Evolutionary conservation across 192 early-diverging fungal species (phyloP).

Genomic region (Gaertneriomyces semiglobifer): DNA sequence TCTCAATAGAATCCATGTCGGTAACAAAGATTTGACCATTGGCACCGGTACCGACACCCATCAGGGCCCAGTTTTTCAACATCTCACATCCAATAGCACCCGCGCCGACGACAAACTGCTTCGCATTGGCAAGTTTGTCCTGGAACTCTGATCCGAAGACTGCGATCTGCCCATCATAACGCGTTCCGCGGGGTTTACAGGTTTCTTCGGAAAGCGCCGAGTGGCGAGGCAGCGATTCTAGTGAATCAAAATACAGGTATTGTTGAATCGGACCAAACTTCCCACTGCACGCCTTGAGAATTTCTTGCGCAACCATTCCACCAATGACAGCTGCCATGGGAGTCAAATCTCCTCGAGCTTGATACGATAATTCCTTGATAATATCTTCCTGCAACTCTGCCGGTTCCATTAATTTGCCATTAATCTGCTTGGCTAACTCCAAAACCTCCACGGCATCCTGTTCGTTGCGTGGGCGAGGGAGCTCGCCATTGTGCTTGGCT

Average conservation of each 20-base stretch:
- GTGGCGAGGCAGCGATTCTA: slow-evolving; percentile 87
- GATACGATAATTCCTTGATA: slow-evolving; percentile 80
- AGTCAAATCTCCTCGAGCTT: slow-evolving; percentile 84
- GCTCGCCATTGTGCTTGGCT: slow-evolving; percentile 52
- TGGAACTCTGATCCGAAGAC: slow-evolving; percentile 95
- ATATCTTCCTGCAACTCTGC: slow-evolving; percentile 76
- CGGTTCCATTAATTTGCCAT: slow-evolving; percentile 60
- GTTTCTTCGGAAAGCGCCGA: slow-evolving; percentile 63
- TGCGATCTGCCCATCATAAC: slow-evolving; percentile 94
- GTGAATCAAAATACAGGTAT: slow-evolving; percentile 94
- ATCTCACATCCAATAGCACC: slow-evolving; percentile 99
- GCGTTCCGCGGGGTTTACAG: slow-evolving; percentile 76
- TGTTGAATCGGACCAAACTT: slow-evolving; percentile 93
- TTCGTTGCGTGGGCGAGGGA: slow-evolving; percentile 84
- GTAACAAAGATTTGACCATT: slow-evolving; percentile 80
- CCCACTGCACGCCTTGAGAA: slow-evolving; percentile 95
- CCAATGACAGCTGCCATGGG: slow-evolving; percentile 97
- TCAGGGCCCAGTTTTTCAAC: slow-evolving; percentile 99
- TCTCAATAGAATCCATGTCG: slow-evolving; percentile 99
- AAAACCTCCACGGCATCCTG: slow-evolving; percentile 81
- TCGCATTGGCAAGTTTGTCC: slow-evolving; percentile 75
- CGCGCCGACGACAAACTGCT: slow-evolving; percentile 94
- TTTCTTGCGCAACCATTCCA: slow-evolving; percentile 95
- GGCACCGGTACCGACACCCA: slow-evolving; percentile 79
- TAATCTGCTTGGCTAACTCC: slow-evolving; percentile 68